A percentile compares a stretch with the other conserved stretches of the same genome.
These are phyloP conservation scores for Agapanthus africanus DNA, from an alignment of 106 monocot genomes.

Conservation along the genomic window DNA sequence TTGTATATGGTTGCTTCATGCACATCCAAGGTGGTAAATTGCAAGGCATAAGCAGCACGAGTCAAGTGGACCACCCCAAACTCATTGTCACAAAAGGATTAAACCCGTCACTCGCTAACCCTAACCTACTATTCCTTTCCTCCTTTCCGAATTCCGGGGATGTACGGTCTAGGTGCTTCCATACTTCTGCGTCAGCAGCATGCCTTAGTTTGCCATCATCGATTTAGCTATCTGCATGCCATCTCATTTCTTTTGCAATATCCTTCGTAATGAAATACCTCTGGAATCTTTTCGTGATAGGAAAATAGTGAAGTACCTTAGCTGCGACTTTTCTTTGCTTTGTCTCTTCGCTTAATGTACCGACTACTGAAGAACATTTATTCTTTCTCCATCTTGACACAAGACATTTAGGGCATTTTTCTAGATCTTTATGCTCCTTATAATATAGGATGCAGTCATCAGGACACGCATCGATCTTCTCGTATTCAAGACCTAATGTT, in stretches of 20 bases:
- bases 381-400: no score
- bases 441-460: no score
- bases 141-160: not conserved
- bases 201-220: not conserved
- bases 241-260: slow-evolving; percentile 4
- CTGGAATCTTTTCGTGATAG: not conserved
- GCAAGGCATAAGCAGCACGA: not conserved
- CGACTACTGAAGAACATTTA: no score
- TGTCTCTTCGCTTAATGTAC: no score
- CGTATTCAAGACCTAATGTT: no score
- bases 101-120: slow-evolving; percentile 4
- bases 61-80: not conserved
- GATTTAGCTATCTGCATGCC: not conserved
- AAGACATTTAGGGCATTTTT: no score
- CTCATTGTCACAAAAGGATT: not conserved
- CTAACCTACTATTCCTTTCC: not conserved
- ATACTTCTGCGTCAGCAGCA: not conserved
- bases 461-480: no score
- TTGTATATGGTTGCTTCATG: not conserved
- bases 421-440: no score
- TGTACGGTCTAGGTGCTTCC: not conserved
- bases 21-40: not conserved
- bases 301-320: slow-evolving; percentile 3
- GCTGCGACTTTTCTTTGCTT: no score
- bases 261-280: slow-evolving; percentile 9